Conservation (phyloP, 2,329 filamentous ascomycete genomes). For the Xylaria sp. region DNA sequence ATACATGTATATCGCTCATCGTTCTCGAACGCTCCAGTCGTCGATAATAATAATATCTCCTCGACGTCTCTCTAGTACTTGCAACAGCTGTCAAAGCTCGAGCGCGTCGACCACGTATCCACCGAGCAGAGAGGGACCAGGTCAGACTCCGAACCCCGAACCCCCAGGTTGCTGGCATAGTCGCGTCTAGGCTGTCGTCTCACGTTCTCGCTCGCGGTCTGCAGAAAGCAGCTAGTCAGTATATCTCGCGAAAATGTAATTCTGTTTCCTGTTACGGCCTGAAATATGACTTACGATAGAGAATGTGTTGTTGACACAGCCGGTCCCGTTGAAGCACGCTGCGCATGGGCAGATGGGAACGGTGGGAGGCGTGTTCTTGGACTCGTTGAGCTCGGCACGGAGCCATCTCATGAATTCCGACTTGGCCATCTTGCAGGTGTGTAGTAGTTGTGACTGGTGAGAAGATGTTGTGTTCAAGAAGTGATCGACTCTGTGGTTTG, state of each 20-base stretch:
- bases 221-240: slow-evolving; percentile 9
- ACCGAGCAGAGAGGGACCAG: slow-evolving; percentile 22
- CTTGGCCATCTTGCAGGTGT: slow-evolving; percentile 16
- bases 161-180: slow-evolving; percentile 5
- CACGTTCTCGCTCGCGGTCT: not conserved
- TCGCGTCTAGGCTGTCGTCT: slow-evolving; percentile 7
- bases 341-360: slow-evolving; percentile 27
- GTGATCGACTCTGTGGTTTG: not conserved
- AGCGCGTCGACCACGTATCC: slow-evolving; percentile 13
- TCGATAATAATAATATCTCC: no score
- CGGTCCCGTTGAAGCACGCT: slow-evolving; percentile 27
- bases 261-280: not conserved
- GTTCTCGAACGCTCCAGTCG: not conserved
- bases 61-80: not conserved
- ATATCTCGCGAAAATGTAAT: not conserved
- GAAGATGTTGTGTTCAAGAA: not conserved
- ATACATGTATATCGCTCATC: not conserved
- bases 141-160: slow-evolving; percentile 27
- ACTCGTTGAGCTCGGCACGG: slow-evolving; percentile 23
- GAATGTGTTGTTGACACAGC: slow-evolving; percentile 18
- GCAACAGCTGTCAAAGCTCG: slow-evolving; percentile 17
- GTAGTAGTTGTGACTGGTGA: not conserved
- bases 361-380: slow-evolving; percentile 14
- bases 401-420: slow-evolving; percentile 25
- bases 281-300: not conserved